Evolutionary conservation across 2,329 filamentous ascomycete genomes (phyloP), one percentile per base, ranked within the genome.

Genomic region (Berkeleyomyces rouxiae): DNA sequence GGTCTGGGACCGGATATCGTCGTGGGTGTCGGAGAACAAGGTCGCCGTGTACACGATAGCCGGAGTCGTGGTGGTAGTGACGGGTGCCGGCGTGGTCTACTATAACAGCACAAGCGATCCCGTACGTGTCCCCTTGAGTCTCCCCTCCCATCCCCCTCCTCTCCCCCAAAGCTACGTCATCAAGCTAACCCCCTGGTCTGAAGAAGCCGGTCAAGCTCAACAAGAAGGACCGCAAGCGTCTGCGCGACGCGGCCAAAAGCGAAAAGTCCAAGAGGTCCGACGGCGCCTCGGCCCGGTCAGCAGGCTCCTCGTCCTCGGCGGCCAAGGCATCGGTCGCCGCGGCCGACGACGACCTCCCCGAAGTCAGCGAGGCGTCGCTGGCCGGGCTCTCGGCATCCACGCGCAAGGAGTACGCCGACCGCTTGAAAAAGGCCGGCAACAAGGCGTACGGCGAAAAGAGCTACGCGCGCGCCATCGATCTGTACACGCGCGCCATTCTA

Each of bases 1-100:
- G 57, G 76, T 93, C 63, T 96, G 90, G 90, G 89, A 96, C 74
- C 86, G 91, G 70, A 78, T 96, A 75, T 87, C 90, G 67, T 85
- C 79, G 71, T 99, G 93, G 92, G 90, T 88, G 11, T 88, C 90
- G 2, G 92, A 97, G 73, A 91, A 99, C 77, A 97, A 96, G 78
- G 87, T 89, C 58, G 82, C 92, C 62, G 91, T 95, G 66, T 99
- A 96, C 76, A 96, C 93, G 68, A 89, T 97, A 75, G 93, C 92
- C 63, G 93, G 93, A 70, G 88, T 96, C 65, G 92, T 92, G 61
- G 82, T 96, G 58, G 90, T 96, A 51, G 88, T 95, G 63, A 93
- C 90, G 11, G 89, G 88, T 66, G 92, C 91, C 42, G 92, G 93
- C 68, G 88, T 89, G 51, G 86, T 95, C 71, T 99, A 97, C 79